These are phyloP conservation scores for Suillus brevipes DNA, from an alignment of 768 basidiomycete genomes.

Conservation along the genomic window DNA sequence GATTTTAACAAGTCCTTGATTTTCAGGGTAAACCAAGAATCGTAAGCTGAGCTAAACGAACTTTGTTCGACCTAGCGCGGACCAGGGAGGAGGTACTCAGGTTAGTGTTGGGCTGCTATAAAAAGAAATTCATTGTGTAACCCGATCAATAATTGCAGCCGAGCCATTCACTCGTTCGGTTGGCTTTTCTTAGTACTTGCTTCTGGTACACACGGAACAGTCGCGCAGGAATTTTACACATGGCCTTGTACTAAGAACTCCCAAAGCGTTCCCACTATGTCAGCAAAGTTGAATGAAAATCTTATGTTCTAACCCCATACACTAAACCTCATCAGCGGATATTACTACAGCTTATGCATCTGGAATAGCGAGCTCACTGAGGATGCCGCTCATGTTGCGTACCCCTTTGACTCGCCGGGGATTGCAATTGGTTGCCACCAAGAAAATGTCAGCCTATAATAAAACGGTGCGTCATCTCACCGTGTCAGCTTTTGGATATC, in stretches of 20 bases:
- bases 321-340: neutral
- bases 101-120: conserved; percentile 17
- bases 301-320: neutral
- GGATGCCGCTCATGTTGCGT: neutral
- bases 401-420: too few species aligned
- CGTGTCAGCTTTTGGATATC: neutral
- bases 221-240: neutral
- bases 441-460: neutral
- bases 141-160: conserved; percentile 8
- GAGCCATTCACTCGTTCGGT: neutral
- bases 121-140: conserved; percentile 19
- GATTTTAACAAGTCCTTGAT: neutral
- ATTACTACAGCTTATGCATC: neutral
- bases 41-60: neutral
- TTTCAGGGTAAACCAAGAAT: neutral
- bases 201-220: neutral
- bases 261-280: neutral
- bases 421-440: neutral
- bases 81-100: conserved; percentile 6
- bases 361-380: too few species aligned
- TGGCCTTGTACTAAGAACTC: neutral
- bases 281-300: neutral
- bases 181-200: neutral
- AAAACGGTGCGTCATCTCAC: neutral
- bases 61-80: neutral